Evolutionary conservation across 2,329 filamentous ascomycete genomes (phyloP), one percentile per base, ranked within the genome.

Genomic region (Exophiala dermatitidis): DNA sequence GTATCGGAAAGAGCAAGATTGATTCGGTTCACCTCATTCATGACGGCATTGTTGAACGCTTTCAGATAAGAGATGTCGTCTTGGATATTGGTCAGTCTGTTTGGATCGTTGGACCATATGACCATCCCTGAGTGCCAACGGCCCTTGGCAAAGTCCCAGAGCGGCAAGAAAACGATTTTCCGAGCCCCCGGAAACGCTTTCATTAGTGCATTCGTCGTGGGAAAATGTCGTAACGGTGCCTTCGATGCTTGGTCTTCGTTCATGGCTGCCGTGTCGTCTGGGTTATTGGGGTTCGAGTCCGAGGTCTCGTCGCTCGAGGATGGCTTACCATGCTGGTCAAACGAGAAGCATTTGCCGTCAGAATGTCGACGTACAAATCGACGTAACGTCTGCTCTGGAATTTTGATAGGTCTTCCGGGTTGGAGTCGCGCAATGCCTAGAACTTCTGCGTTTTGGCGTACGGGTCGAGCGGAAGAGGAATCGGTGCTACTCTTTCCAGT

Each of bases 321-420:
- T 72, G 77, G 51, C 76, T 96, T 58, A 81, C 77, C 53, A 95
- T 96, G 68, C 79, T 95, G 30, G 90, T 89, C 44, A 91, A 88
- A 72, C 90, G 90, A 64, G 82, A 81, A 69, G 83, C 77, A 67
- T 46, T 71, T 71, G 0, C 77, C 77, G 5, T 67, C 63, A 0
- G 75, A 75, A 52, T 79, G 74, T 1, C 71, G 66, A 8, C 68
- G 68, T 1, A 78, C 61, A 4, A 79, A 67, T 1, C 65, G 65
- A 0, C 66, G 62, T 1, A 79, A 63, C 9, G 75, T 68, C 3
- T 57, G 64, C 46, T 75, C 71, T 0, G 71, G 66, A 1, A 77
- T 53, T 1, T 60, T 59, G 6, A 62, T 53, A 3, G 61, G 51
- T 6, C 61, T 51, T 0, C 33, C 40, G 5, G 41, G 12, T 29